phyloP scores from a whole-genome alignment of 176 grass and related monocot species.

The Cenchrus americanus region DNA sequence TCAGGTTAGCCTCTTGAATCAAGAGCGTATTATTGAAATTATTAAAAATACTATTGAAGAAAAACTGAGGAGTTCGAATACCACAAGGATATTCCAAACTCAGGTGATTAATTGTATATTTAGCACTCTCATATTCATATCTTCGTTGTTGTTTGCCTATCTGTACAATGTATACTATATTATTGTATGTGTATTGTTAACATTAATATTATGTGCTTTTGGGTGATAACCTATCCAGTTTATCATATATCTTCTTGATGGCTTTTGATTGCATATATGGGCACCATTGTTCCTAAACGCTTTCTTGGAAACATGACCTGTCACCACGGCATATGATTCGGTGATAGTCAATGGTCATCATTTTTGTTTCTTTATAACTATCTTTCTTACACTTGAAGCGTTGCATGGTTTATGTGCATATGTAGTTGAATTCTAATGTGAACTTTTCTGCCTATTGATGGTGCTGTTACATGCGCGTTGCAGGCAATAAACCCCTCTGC shows the following conservation, averaged over 20 bases:
- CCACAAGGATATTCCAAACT: constrained; percentile 85
- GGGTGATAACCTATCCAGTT: not conserved
- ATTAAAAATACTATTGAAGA: constrained; percentile 75
- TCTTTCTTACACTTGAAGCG: constrained; percentile 2
- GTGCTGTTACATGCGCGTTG: constrained; percentile 45
- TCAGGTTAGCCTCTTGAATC: constrained; percentile 98
- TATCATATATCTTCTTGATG: not conserved
- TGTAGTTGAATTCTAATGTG: constrained; percentile 22
- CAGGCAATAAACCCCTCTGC: constrained; percentile 52
- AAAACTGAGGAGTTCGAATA: constrained; percentile 92
- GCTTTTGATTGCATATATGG: not conserved
- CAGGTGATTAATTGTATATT: constrained; percentile 63
- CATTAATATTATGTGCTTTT: constrained; percentile 16
- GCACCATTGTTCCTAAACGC: not conserved
- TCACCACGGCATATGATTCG: not conserved
- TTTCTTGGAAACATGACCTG: constrained; percentile 30
- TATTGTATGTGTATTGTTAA: constrained; percentile 18
- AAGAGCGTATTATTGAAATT: constrained; percentile 85
- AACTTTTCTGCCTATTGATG: constrained; percentile 27
- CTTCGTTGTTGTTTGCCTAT: not conserved
- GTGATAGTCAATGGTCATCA: constrained; percentile 10
- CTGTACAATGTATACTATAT: not conserved
- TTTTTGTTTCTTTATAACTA: not conserved
- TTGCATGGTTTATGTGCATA: constrained; percentile 13
- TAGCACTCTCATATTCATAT: constrained; percentile 31